These are phyloP conservation scores for Coccomyxa sp. DNA, from an alignment of 139 green algal genomes.

Conservation along the genomic window DNA sequence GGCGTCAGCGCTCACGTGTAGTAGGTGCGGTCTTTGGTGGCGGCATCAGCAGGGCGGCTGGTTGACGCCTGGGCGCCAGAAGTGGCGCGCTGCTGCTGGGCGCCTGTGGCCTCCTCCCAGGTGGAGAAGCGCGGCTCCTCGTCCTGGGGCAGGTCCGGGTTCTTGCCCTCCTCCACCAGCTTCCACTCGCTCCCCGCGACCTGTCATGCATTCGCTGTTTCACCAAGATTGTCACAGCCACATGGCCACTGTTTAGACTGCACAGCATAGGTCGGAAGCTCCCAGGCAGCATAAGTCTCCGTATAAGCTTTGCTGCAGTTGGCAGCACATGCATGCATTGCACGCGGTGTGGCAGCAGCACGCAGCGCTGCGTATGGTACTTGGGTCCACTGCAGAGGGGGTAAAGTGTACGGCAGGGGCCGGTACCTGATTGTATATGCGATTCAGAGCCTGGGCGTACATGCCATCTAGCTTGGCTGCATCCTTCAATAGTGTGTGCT, in stretches of 20 bases:
- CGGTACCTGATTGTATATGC: conserved; percentile 32
- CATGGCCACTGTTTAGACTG: too few species aligned
- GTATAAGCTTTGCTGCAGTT: too few species aligned
- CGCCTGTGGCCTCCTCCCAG: conserved; percentile 32
- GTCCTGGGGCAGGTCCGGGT: background rate
- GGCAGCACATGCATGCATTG: too few species aligned
- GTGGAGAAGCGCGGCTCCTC: conserved; percentile 35
- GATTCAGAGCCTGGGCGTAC: conserved; percentile 20
- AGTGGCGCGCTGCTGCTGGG: background rate
- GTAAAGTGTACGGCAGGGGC: too few species aligned
- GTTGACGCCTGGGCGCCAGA: background rate
- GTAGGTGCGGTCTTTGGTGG: background rate
- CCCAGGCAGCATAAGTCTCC: too few species aligned
- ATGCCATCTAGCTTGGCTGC: conserved; percentile 14
- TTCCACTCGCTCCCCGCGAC: conserved; percentile 35
- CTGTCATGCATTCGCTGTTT: too few species aligned
- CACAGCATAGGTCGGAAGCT: too few species aligned
- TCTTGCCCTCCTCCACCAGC: conserved; percentile 20
- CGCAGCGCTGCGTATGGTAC: too few species aligned
- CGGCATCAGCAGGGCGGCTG: background rate
- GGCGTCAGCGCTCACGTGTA: too few species aligned
- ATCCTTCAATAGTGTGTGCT: conserved; percentile 20
- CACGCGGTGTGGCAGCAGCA: too few species aligned
- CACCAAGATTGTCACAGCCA: too few species aligned
- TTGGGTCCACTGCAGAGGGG: too few species aligned